Conservation (phyloP, 2,329 filamentous ascomycete genomes). For the Penicillium expansum region DNA sequence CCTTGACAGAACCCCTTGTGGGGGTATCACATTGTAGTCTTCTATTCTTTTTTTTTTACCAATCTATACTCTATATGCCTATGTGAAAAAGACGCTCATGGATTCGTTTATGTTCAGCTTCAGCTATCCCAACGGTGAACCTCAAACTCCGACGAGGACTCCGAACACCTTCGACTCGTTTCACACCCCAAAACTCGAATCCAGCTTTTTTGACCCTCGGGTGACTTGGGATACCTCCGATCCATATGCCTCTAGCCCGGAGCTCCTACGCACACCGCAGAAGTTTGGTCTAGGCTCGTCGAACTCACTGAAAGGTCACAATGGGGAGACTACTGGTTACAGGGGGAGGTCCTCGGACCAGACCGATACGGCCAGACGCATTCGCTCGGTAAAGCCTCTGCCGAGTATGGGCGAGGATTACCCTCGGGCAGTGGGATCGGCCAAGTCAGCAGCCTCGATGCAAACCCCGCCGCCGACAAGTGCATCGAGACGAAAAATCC, state of each 20-base stretch:
- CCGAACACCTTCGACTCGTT: slow-evolving; percentile 42
- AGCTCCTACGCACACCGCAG: slow-evolving; percentile 45
- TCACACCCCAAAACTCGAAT: slow-evolving; percentile 48
- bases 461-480: slow-evolving; percentile 63
- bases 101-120: slow-evolving; percentile 41
- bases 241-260: slow-evolving; percentile 48
- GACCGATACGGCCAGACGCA: slow-evolving; percentile 35
- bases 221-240: slow-evolving; percentile 49
- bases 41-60: not conserved
- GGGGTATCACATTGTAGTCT: slow-evolving; percentile 11
- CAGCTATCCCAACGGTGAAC: slow-evolving; percentile 46
- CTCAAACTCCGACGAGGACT: slow-evolving; percentile 48
- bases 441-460: slow-evolving; percentile 50
- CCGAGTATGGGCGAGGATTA: slow-evolving; percentile 30
- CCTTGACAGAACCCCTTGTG: slow-evolving; percentile 16
- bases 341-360: slow-evolving; percentile 27
- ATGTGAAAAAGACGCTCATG: slow-evolving; percentile 30
- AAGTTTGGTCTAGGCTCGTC: slow-evolving; percentile 37
- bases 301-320: slow-evolving; percentile 22
- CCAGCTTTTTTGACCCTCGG: slow-evolving; percentile 46
- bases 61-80: slow-evolving; percentile 6
- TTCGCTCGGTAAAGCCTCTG: slow-evolving; percentile 30
- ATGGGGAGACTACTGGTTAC: slow-evolving; percentile 14
- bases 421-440: slow-evolving; percentile 34
- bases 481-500: slow-evolving; percentile 51